Evolutionary conservation across 768 basidiomycete genomes (phyloP), one percentile per base, ranked within the genome.

Genomic region (Chiua virens): DNA sequence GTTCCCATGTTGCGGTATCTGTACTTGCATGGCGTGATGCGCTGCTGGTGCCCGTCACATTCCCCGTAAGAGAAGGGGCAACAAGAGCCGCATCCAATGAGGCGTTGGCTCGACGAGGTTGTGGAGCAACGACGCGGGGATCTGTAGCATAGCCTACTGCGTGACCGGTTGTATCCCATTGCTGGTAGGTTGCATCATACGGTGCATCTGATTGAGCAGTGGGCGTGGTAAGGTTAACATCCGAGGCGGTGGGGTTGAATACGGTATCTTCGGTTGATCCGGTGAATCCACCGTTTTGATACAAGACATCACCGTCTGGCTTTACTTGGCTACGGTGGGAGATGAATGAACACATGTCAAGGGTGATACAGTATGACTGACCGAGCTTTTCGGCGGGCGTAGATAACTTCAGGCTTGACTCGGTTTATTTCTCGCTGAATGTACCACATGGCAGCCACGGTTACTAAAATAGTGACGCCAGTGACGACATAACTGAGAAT

Each of bases 371-470:
- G 10, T 17, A 36, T 27, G 23, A 67, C 66, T 59, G 53, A 87
- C 83, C 87, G 75, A 14, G 85, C 85, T 64, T 89, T 89, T 40
- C 87, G 80, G 35, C 85, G 73, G 11, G 76, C 80, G 51, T 87
- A 81, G 45, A 91, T 82, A n/a, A 90, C 77, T 4, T 71, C 65
- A 5, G 82, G 80, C 61, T 89, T 90, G 32, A 76, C 81, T 47
- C 74, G 71, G 66, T 83, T 81, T 80, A 96, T 89, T 66, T 83
- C 64, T 46, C 68, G 76, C 56, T 79, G 79, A 58, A 96, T 89
- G 65, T 88, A 95, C 89, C 89, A 94, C 76, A 88, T 86, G 0
- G 93, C 87, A 22, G 71, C 65, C 45, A 89, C 41, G 0, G 93
- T 94, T 56, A 95, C 80, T 18, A 91, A 37, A 34, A 83, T 64